Evolutionary conservation across 495 filamentous ascomycete genomes (phyloP).

Genomic region (Penicillium silybi): DNA sequence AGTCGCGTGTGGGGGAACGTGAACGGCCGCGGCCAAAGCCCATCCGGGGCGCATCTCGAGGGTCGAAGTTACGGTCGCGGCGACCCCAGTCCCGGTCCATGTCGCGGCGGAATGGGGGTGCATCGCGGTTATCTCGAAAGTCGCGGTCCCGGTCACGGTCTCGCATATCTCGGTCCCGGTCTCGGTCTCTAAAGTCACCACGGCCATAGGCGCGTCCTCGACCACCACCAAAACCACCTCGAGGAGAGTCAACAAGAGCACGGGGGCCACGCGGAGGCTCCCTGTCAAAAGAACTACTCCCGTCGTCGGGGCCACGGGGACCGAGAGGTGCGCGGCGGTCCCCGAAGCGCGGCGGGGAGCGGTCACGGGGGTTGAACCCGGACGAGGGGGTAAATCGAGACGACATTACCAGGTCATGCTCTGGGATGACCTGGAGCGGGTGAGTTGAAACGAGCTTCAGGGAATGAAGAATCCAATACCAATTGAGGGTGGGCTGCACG

Average conservation of each 20-base stretch:
- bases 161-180: slow-evolving; percentile 47
- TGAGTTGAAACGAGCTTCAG: slow-evolving; percentile 1
- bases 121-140: slow-evolving; percentile 39
- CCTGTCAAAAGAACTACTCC: slow-evolving; percentile 35
- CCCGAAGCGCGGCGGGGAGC: slow-evolving; percentile 44
- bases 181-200: slow-evolving; percentile 59
- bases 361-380: slow-evolving; percentile 48
- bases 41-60: slow-evolving; percentile 30
- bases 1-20: slow-evolving; percentile 46
- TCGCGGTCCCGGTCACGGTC: slow-evolving; percentile 43
- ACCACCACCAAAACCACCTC: slow-evolving; percentile 44
- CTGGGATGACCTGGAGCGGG: slow-evolving; percentile 18
- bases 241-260: slow-evolving; percentile 60
- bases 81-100: slow-evolving; percentile 41
- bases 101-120: slow-evolving; percentile 35
- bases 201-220: slow-evolving; percentile 48
- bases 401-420: slow-evolving; percentile 50
- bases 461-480: background rate
- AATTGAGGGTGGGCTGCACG: slow-evolving; percentile 5
- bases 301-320: slow-evolving; percentile 41
- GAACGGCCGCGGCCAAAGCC: slow-evolving; percentile 45
- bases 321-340: slow-evolving; percentile 42
- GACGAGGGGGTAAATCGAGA: slow-evolving; percentile 44
- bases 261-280: slow-evolving; percentile 70
- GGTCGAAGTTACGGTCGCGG: slow-evolving; percentile 42